A percentile compares a stretch with the other conserved stretches of the same genome.
Conservation (phyloP, 371 early-diverging fungal species). For the Mucor irregularis region DNA sequence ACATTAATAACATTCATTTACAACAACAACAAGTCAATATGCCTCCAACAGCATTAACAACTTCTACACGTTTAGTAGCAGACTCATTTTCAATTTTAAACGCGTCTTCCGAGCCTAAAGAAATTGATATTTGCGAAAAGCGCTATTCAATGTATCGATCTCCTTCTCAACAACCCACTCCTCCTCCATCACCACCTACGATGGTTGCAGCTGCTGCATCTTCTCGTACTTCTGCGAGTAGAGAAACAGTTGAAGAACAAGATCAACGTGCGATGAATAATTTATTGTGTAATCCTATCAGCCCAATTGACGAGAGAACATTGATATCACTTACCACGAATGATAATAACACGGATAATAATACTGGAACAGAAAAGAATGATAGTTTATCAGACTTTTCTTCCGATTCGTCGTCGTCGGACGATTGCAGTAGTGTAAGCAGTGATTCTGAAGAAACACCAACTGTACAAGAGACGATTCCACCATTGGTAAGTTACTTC, state of each 20-base stretch:
- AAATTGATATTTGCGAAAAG: slow-evolving; percentile 29
- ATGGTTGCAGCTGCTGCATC: neutral
- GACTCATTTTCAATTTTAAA: slow-evolving; percentile 26
- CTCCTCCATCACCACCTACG: slow-evolving; percentile 23
- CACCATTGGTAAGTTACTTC: neutral
- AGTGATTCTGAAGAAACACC: slow-evolving; percentile 4
- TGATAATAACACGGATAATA: neutral
- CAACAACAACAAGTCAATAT: slow-evolving; percentile 1
- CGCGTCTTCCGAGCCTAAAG: slow-evolving; percentile 17
- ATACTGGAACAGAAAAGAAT: neutral
- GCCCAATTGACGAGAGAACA: slow-evolving; percentile 9
- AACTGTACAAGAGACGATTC: neutral
- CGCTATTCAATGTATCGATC: slow-evolving; percentile 25
- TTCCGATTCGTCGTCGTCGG: slow-evolving; percentile 3
- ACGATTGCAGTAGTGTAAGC: neutral
- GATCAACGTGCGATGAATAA: neutral
- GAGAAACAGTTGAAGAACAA: neutral
- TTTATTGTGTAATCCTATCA: slow-evolving; percentile 1
- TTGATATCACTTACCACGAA: neutral
- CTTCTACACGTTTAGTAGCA: slow-evolving; percentile 9
- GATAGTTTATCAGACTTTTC: slow-evolving; percentile 6
- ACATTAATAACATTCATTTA: slow-evolving; percentile 2
- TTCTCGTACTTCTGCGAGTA: neutral
- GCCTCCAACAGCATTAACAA: slow-evolving; percentile 27
- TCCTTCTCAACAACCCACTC: slow-evolving; percentile 8